phyloP scores from a whole-genome alignment of 768 basidiomycete genomes.

The Mycena leptocephala region DNA sequence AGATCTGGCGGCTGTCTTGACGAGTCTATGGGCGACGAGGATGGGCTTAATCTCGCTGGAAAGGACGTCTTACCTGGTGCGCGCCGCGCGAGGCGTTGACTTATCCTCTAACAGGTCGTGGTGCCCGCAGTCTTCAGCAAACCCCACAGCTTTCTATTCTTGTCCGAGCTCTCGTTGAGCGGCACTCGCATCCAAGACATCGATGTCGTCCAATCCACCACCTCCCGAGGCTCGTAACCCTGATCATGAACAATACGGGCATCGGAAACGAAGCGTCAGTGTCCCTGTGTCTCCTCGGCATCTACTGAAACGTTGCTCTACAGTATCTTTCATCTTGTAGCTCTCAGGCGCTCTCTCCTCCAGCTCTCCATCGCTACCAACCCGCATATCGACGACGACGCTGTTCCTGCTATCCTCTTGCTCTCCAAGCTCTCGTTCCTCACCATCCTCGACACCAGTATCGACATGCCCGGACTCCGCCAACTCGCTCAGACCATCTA shows the following conservation, averaged over 20 bases:
- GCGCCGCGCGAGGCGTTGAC: constrained; percentile 6
- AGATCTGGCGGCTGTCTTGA: constrained; percentile 62
- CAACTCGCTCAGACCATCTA: constrained; percentile 58
- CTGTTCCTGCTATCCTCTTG: constrained; percentile 68
- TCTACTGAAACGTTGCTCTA: constrained; percentile 12
- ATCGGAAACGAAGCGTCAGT: constrained; percentile 77
- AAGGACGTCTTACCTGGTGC: constrained; percentile 62
- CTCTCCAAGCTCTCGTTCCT: constrained; percentile 66
- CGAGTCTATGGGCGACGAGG: constrained; percentile 63
- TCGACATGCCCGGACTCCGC: constrained; percentile 74
- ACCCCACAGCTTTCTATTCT: constrained; percentile 66
- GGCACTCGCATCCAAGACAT: constrained; percentile 62
- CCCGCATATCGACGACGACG: constrained; percentile 69
- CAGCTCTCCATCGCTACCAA: constrained; percentile 71
- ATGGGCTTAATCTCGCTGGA: constrained; percentile 66
- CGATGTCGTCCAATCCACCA: constrained; percentile 69
- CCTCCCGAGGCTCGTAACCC: constrained; percentile 64
- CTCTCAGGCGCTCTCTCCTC: constrained; percentile 68
- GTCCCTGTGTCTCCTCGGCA: not conserved
- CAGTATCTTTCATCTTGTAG: constrained; percentile 73
- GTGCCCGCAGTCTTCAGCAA: constrained; percentile 62
- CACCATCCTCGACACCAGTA: constrained; percentile 67
- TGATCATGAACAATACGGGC: constrained; percentile 67
- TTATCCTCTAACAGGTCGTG: constrained; percentile 2
- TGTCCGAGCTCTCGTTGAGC: constrained; percentile 67